Base-by-base conservation (phyloP, 176 grass and related monocot genomes). In the Puya raimondii region DNA sequence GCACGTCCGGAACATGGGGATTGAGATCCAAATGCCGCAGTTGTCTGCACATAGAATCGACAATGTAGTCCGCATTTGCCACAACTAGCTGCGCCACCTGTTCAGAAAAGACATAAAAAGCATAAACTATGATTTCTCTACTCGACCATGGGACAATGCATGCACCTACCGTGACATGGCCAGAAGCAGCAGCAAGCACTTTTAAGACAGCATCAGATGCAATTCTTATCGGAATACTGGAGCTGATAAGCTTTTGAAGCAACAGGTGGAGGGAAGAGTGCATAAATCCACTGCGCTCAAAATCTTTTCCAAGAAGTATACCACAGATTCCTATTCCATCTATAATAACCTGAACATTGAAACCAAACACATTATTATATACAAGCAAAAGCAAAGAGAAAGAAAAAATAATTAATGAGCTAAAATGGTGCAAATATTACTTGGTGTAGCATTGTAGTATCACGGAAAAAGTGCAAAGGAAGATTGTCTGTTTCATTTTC, bases 301-400 rank as follows among this genome's bases (percentile, higher is more conserved):
- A 97, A 85, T 90, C 89, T 81, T 83, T 83, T 71, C 81, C 82
- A 68, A 97, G 87, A 79, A 92, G 68, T 50, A 81, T 75, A 74
- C 89, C 81, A 71, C 89, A 90, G 71, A 92, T 66, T 54, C 93
- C 93, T 83, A 97, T 87, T 74, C 93, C 93, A 69, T 97, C 93
- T 79, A 97, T 78, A 66, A 90, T 90, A 51, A 97, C 80, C 93
- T 97, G 84, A 74, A 77, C 50, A n/a, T 47, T 27, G 15, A 49
- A 70, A 70, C 15, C 17, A 70, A 69, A 78, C 33, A 65, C 25
- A 59, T 65, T 56, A 25, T 72, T 80, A 75, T 9, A 72, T 66
- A 83, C 49, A 63, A 53, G 64, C 68, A 57, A 53, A 76, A 74
- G 49, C 51, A 73, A 73, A 78, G 69, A 63, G 49, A 75, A 69